Evolutionary conservation across 2,329 filamentous ascomycete genomes (phyloP), one percentile per base, ranked within the genome.

Genomic region (Colletotrichum tanaceti): DNA sequence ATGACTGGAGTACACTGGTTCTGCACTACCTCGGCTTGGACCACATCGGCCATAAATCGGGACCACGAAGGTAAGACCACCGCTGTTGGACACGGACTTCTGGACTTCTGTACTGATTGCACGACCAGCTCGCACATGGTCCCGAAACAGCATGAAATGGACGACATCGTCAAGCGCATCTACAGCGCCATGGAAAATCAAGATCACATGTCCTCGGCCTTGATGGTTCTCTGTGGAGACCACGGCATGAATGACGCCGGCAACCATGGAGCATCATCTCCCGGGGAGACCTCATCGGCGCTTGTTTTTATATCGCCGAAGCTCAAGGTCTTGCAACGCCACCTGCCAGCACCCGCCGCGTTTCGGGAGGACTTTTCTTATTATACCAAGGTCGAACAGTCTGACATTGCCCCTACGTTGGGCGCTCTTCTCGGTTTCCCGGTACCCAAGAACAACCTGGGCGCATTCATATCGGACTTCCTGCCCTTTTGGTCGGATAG

Each of bases 231-330:
- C 7, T 93, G 91, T 65, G 96, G 96, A 64, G 97, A 99, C 74
- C 96, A 99, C 77, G 96, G 96, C n/a, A 99, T 99, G 96, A 99
- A 98, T 73, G 95, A 98, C 74, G 96, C 93, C 22, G 96, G 96
- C 2, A 98, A 98, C 73, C 96, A 99, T 77, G 96, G 96, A 38
- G 96, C 95, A 46, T 98, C 95, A 11, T 94, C 94, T 0, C 88
- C 93, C 1, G 95, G 96, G 50, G 96, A 99, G 82, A 98, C 96
- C 1, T 98, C 95, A 0, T 91, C 96, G 0, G 96, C 96, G 18
- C 82, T 99, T 11, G 87, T 98, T 22, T 98, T 99, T 77, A 88
- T 97, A 71, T 96, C 94, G 2, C 94, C 95, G 0, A 96, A 93
- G 75, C 84, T 97, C 50, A 88, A 86, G 74, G 76, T 80, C 1